Base-by-base conservation (phyloP, 257 asterid species). In the Jasminum sambac region DNA sequence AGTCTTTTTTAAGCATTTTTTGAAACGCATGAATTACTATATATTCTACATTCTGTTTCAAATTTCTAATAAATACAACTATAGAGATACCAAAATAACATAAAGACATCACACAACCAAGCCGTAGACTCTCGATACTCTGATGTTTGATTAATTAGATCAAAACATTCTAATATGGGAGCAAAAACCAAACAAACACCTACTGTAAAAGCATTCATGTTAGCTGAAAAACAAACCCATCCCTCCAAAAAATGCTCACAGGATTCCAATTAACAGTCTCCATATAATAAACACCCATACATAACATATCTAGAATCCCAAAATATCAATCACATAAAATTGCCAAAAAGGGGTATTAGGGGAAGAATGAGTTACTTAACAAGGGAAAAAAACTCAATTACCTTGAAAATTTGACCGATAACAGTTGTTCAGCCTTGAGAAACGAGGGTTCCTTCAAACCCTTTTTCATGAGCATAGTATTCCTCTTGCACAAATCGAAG, bases 381-480 rank as follows among this genome's bases (percentile, higher is more conserved):
- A n/a, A n/a, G n/a, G n/a, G n/a, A n/a, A n/a, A 14, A 21, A 12
- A 52, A 50, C 59, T 50, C 25, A n/a, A n/a, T 0, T 48, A 81
- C 88, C 86, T 78, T 65, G 42, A 84, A 84, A 76, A 84, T 71
- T 38, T 81, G 63, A 37, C 88, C 88, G 5, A 84, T 86, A 40
- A 84, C 81, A 41, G 88, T 84, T 24, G 88, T 84, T 55, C 88
- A 61, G 88, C 81, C 82, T 84, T 84, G 63, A 84, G 88, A 67
- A 68, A 84, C 13, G 81, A 71, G n/a, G 88, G 80, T 19, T 67
- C 8, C 24, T 72, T 66, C 6, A 76, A 75, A 67, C 88, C 88
- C 65, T 84, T 84, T 25, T 75, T 70, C 14, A 21, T 68, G 13
- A 84, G 82, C 88, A 84, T 84, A 25, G 60, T 81, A 71, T 84